Conservation (phyloP, 495 filamentous ascomycete species). For the Aspergillus bridgeri region DNA sequence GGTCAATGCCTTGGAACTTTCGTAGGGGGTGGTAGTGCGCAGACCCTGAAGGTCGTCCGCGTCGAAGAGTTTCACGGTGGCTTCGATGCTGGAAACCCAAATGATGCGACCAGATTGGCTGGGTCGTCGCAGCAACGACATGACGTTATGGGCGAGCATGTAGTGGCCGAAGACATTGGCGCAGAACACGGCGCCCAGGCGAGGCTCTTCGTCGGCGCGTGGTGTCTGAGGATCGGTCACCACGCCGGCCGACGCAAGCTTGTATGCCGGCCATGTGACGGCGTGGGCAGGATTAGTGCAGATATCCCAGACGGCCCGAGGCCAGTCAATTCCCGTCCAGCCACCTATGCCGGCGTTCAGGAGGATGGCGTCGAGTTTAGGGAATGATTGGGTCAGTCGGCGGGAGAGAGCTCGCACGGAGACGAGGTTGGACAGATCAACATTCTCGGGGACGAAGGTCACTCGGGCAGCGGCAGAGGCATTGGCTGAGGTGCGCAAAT, state of each 20-base stretch:
- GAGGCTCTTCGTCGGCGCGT: slow-evolving; percentile 38
- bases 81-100: slow-evolving; percentile 82
- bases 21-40: slow-evolving; percentile 62
- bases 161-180: slow-evolving; percentile 96
- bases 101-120: slow-evolving; percentile 62
- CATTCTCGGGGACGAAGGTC: slow-evolving; percentile 45
- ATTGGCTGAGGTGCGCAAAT: slow-evolving; percentile 29
- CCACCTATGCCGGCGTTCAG: slow-evolving; percentile 91
- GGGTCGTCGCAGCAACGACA: slow-evolving; percentile 61
- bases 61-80: slow-evolving; percentile 51
- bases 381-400: slow-evolving; percentile 45
- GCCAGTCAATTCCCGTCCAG: slow-evolving; percentile 78
- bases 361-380: slow-evolving; percentile 74
- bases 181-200: slow-evolving; percentile 77
- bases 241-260: slow-evolving; percentile 59
- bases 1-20: slow-evolving; percentile 79
- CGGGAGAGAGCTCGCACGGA: slow-evolving; percentile 53
- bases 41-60: slow-evolving; percentile 75
- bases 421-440: slow-evolving; percentile 55
- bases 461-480: slow-evolving; percentile 31
- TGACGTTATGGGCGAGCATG: slow-evolving; percentile 74
- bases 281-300: slow-evolving; percentile 62
- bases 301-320: slow-evolving; percentile 53
- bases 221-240: slow-evolving; percentile 38
- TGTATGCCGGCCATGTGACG: slow-evolving; percentile 77